A percentile compares a stretch with the other conserved stretches of the same genome.
phyloP scores from a whole-genome alignment of 2,329 filamentous ascomycete genomes.

The Chaetoscypha palmicola region DNA sequence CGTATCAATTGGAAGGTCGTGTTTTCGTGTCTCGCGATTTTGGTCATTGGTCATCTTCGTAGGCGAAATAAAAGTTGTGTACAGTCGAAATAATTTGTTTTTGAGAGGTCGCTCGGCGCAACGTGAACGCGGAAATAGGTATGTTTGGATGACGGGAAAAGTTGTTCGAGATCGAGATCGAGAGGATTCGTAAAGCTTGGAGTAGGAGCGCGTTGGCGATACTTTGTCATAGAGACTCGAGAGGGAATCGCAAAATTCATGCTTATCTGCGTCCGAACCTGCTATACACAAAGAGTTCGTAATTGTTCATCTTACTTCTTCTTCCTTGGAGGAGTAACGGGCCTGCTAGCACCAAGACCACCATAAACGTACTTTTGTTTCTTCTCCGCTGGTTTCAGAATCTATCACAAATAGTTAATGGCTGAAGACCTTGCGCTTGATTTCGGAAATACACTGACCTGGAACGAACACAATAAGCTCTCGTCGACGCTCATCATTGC shows the following conservation, averaged over 20 bases:
- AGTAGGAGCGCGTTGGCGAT: constrained; percentile 22
- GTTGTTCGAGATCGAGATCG: constrained; percentile 15
- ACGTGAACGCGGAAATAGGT: constrained; percentile 26
- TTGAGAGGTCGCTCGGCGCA: constrained; percentile 13
- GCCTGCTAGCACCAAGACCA: constrained; percentile 63
- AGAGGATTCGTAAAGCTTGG: constrained; percentile 18
- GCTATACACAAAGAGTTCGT: constrained; percentile 66
- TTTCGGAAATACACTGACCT: constrained; percentile 59
- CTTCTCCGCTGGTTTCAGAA: constrained; percentile 99
- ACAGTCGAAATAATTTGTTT: constrained; percentile 18
- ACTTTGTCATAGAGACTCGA: constrained; percentile 23
- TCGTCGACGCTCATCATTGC: constrained; percentile 99
- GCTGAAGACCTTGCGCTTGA: no score
- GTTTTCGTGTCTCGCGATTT: constrained; percentile 17
- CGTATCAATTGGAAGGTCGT: constrained; percentile 15
- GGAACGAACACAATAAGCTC: constrained; percentile 97
- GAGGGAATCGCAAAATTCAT: constrained; percentile 22
- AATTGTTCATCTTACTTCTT: constrained; percentile 62
- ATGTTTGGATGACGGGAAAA: constrained; percentile 23
- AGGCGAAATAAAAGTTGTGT: constrained; percentile 21
- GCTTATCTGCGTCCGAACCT: constrained; percentile 93
- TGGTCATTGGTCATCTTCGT: constrained; percentile 21
- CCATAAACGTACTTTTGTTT: constrained; percentile 99
- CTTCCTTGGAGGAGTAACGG: constrained; percentile 65
- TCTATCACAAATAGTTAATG: constrained; percentile 45